Base-by-base conservation (phyloP, 345 rosid genomes). In the Eucalyptus regnans region DNA sequence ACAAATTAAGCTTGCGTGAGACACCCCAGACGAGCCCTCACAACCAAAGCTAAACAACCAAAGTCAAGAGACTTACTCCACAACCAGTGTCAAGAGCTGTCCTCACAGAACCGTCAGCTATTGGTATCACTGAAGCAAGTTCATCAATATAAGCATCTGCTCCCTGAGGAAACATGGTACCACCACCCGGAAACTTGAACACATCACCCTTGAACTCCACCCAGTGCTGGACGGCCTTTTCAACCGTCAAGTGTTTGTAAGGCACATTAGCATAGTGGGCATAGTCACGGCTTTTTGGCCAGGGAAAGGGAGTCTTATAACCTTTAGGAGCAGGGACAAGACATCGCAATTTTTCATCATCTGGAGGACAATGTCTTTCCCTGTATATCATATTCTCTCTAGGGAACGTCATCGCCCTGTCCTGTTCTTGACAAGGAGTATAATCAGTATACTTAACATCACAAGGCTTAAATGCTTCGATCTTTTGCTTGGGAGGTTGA, bases 161-260 rank as follows among this genome's bases (percentile, higher is more conserved):
- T 29, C 99, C 99, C 89, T 97, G 98, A 87, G 99, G 99, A 84
- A 98, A 98, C 99, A 97, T 97, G 68, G 99, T 98, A 89, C 99
- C 99, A 18, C 99, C 99, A 88, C 99, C 99, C 0, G 99, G 99
- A 92, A 98, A 98, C 88, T 95, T 98, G 90, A 98, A 98, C 60
- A 96, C 98, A 89, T 94, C 91, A 17, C 99, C 99, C 90, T 96
- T 94, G 91, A 89, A 98, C 94, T 96, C 93, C 89, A 97, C 98
- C 99, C 99, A 98, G 87, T 98, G 94, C 95, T 98, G 99, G 4
- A 90, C 92, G 87, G 99, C 99, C 91, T 98, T 98, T 89, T 96
- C 99, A 20, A 97, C 97, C 1, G 99, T 98, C 89, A 98, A 90
- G 90, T 93, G 94, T 92, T 98, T 98, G 90, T 94, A 92, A 80